phyloP scores from a whole-genome alignment of 1,139 yeast species.

The Suhomyces kunorum region DNA sequence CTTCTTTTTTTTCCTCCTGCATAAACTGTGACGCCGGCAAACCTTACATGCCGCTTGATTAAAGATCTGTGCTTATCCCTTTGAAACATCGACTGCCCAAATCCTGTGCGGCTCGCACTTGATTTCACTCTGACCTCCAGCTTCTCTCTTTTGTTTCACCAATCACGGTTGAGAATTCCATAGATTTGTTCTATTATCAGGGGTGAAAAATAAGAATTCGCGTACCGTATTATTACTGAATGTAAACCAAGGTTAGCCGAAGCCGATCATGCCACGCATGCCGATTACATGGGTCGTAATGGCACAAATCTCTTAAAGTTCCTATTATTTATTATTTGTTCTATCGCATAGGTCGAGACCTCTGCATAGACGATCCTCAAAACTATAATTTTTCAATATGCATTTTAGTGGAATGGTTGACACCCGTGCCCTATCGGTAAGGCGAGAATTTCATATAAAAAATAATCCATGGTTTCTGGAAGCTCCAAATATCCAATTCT shows the following conservation, averaged over 20 bases:
- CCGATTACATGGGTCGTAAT: conserved; percentile 1
- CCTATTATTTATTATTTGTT: background rate
- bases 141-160: too few species aligned
- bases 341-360: conserved; percentile 7
- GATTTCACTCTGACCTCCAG: too few species aligned
- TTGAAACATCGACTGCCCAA: too few species aligned
- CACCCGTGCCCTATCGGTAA: background rate
- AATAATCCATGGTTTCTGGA: background rate
- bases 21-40: background rate
- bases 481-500: too few species aligned
- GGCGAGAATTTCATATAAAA: background rate
- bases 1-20: conserved; percentile 3
- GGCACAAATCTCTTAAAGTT: conserved; percentile 6
- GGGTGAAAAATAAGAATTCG: conserved; percentile 4
- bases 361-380: conserved; percentile 6
- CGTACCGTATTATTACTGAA: conserved; percentile 1
- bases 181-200: conserved; percentile 2
- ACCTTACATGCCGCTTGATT: too few species aligned
- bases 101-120: too few species aligned
- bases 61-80: too few species aligned
- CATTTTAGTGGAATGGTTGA: background rate
- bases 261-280: conserved; percentile 1
- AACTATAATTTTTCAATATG: background rate
- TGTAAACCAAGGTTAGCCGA: background rate
- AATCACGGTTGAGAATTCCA: too few species aligned